A percentile compares a stretch with the other conserved stretches of the same genome.
These are phyloP conservation scores for Collybiopsis confluens DNA, from an alignment of 768 basidiomycete species.

Conservation along the genomic window DNA sequence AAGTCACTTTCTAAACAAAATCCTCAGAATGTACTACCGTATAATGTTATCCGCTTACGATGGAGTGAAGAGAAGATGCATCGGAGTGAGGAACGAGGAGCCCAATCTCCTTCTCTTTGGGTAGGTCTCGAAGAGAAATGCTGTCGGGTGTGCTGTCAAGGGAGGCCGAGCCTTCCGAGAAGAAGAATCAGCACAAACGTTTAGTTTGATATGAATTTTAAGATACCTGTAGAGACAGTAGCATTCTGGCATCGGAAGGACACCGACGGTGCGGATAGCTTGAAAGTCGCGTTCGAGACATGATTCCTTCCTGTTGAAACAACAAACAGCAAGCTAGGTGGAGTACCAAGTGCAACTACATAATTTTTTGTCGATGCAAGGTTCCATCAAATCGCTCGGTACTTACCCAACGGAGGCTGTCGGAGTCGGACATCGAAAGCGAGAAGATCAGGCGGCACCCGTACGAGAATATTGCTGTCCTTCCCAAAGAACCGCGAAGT, in stretches of 20 bases:
- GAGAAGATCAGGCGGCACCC: slow-evolving; percentile 57
- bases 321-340: slow-evolving; percentile 48
- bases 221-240: slow-evolving; percentile 24
- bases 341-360: slow-evolving; percentile 63
- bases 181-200: not conserved
- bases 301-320: slow-evolving; percentile 70
- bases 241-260: slow-evolving; percentile 45
- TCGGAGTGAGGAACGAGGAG: slow-evolving; percentile 65
- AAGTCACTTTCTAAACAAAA: slow-evolving; percentile 55
- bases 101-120: slow-evolving; percentile 39
- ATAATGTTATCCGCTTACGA: slow-evolving; percentile 40
- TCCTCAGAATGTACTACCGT: not conserved
- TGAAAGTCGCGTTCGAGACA: slow-evolving; percentile 48
- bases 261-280: slow-evolving; percentile 51
- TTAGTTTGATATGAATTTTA: not conserved
- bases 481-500: slow-evolving; percentile 17
- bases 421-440: slow-evolving; percentile 61
- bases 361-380: not conserved
- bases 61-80: slow-evolving; percentile 51
- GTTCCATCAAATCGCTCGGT: not conserved
- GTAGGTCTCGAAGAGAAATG: slow-evolving; percentile 45
- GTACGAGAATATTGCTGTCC: slow-evolving; percentile 41
- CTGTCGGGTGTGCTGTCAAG: slow-evolving; percentile 38
- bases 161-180: slow-evolving; percentile 1
- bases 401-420: slow-evolving; percentile 49